phyloP scores from a whole-genome alignment of 1,284 basidiomycete genomes.

The Volvariella volvacea region DNA sequence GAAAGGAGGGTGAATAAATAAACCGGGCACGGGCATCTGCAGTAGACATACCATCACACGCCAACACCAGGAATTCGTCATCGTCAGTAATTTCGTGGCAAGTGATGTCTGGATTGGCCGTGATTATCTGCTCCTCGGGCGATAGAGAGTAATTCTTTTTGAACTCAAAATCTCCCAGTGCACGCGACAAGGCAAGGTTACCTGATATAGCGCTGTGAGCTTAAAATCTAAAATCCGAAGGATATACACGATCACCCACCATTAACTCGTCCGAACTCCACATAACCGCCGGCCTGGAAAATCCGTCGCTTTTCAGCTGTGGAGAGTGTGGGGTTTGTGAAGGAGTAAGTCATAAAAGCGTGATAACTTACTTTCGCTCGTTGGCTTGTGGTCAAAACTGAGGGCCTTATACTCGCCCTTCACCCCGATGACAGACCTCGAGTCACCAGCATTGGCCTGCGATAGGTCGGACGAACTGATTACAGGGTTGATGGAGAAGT shows the following conservation, averaged over 20 bases:
- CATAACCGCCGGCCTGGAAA: conserved; percentile 90
- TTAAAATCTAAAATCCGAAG: not conserved
- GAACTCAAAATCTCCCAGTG: conserved; percentile 98
- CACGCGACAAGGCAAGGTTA: conserved; percentile 92
- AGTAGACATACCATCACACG: conserved; percentile 82
- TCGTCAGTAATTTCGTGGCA: conserved; percentile 78
- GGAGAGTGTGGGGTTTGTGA: conserved; percentile 3
- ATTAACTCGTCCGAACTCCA: conserved; percentile 97
- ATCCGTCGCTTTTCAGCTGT: conserved; percentile 86
- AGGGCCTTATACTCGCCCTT: conserved; percentile 85
- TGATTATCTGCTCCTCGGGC: conserved; percentile 93
- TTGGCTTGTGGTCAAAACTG: conserved; percentile 96
- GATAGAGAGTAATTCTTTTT: conserved; percentile 85
- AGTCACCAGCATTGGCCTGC: conserved; percentile 98
- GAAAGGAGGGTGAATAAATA: conserved; percentile 3
- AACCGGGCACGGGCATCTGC: too few species aligned
- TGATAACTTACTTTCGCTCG: conserved; percentile 61
- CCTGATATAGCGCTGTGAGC: conserved; percentile 40
- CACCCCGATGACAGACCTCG: conserved; percentile 83
- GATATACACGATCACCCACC: conserved; percentile 44
- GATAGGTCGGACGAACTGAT: conserved; percentile 8
- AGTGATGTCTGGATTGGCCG: conserved; percentile 89
- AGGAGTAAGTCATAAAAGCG: conserved; percentile 2
- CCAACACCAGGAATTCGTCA: conserved; percentile 94
- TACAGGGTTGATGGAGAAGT: not conserved